Base-by-base conservation (phyloP, 768 basidiomycete species). In the Clathrus columnatus region DNA sequence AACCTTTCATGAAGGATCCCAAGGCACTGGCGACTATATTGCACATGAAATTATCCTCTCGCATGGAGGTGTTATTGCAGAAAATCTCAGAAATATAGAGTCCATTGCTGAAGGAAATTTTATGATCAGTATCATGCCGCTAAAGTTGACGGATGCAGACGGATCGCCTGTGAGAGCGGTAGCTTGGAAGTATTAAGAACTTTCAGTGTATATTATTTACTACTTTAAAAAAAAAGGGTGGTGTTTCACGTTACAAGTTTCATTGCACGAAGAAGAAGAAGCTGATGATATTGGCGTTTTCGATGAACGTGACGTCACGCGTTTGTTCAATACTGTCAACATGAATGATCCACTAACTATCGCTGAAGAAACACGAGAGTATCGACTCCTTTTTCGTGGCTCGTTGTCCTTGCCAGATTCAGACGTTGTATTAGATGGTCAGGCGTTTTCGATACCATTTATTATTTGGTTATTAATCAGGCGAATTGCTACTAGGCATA, bases 391-490 rank as follows among this genome's bases (percentile, higher is more conserved):
- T 23, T 90, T 87, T 63, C 82, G 87, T 50, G 87, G 87, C 7
- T 78, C 85, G 0, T 73, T 90, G 7, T 82, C 85, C 1, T 66
- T 89, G 0, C 83, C 85, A 5, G 87, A 87, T 62, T 89, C 87
- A 0, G 70, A 84, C 48, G 69, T 89, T 20, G 70, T 77, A 2
- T 78, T 90, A 29, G 87, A 90, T 62, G 87, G 87, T 5, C 65
- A n/a, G n/a, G 36, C n/a, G 29, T 11, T 10, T 18, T 20, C 20
- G 41, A 17, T 23, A 23, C 17, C 51, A 11, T 20, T 26, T n/a
- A n/a, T n/a, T n/a, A n/a, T n/a, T n/a, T n/a, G n/a, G 23, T 41
- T 53, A 24, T 6, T 10, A 53, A n/a, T 16, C 32, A n/a, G 44
- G 11, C 20, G 26, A 47, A 20, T 7, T 26, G 21, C 8, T 47